Conservation (phyloP, 345 rosid species). For the Populus ilicifolia region DNA sequence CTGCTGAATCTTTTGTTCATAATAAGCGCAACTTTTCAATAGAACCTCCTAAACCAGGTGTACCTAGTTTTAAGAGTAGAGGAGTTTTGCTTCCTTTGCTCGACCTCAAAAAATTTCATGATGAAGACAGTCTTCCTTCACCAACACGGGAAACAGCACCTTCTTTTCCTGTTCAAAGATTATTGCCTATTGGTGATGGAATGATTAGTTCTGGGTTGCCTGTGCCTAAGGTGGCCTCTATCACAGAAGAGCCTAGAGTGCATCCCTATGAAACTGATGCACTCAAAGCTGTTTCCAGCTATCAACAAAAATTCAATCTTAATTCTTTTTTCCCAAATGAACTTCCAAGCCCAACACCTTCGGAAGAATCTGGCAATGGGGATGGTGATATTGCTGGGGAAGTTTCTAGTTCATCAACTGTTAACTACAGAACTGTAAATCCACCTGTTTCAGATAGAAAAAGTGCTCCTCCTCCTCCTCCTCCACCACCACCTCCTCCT, state of each 20-base stretch:
- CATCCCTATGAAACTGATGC: constrained; percentile 76
- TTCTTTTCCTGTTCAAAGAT: constrained; percentile 37
- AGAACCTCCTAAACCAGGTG: constrained; percentile 44
- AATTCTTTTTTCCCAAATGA: constrained; percentile 41
- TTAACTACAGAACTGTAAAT: constrained; percentile 20
- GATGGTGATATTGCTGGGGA: constrained; percentile 62
- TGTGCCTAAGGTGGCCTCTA: constrained; percentile 32
- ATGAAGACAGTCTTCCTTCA: constrained; percentile 89
- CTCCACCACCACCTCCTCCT: constrained; percentile 10
- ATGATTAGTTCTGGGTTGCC: constrained; percentile 32
- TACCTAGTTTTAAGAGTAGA: constrained; percentile 44
- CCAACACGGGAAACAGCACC: constrained; percentile 78
- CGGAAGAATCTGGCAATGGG: constrained; percentile 60
- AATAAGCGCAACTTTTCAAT: constrained; percentile 27
- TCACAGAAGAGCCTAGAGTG: constrained; percentile 33
- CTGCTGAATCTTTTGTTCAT: constrained; percentile 21
- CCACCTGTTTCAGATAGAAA: constrained; percentile 26
- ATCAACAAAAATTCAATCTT: constrained; percentile 69
- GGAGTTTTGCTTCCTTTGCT: constrained; percentile 60
- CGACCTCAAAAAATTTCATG: constrained; percentile 94
- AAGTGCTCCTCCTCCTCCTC: constrained; percentile 15
- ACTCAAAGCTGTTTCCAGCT: constrained; percentile 64
- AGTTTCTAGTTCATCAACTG: constrained; percentile 49
- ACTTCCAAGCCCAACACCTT: constrained; percentile 98
- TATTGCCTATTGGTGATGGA: constrained; percentile 35